Evolutionary conservation across 1,284 basidiomycete genomes (phyloP), one percentile per base, ranked within the genome.

Genomic region (Pseudozyma sp.): DNA sequence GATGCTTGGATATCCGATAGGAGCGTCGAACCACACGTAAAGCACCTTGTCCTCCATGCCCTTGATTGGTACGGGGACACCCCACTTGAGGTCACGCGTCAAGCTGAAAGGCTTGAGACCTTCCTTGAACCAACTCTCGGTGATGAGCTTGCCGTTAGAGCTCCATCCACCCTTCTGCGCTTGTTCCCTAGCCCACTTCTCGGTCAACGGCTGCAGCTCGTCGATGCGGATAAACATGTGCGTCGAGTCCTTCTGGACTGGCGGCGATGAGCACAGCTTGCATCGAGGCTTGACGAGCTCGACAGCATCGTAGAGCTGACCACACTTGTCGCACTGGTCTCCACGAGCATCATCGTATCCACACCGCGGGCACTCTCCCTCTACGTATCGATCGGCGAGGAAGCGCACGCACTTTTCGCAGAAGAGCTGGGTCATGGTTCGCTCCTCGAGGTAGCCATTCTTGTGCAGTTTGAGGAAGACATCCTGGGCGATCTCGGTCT

Each of bases 301-400:
- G 66, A 96, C 89, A 67, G 97, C 96, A 37, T 88, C 87, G 55
- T 97, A 89, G 8, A 96, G 97, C 72, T 94, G 90, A 44, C 92
- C 90, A 83, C 97, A 99, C 66, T 90, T 89, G 85, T 99, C 97
- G 86, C 97, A 99, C 87, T 99, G 97, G 85, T 99, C 97, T 10
- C 97, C 97, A 48, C 97, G 92, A 40, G 96, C 97, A 77, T 98
- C 96, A 51, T 83, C 81, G 67, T 84, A 84, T 40, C 70, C 71
- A 48, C 82, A 84, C 48, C 78, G 78, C n/a, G 82, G 82, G 66
- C 82, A 84, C 39, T 64, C 67, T 24, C 82, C 82, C 52, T 83
- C 79, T 10, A 84, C 82, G 65, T 83, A 84, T 54, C 82, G 80
- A 57, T 84, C 82, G 16, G 82, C 82, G 14, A 84, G 66, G 73